phyloP scores from a whole-genome alignment of 1,139 yeast genomes.

The Candida sp. region DNA sequence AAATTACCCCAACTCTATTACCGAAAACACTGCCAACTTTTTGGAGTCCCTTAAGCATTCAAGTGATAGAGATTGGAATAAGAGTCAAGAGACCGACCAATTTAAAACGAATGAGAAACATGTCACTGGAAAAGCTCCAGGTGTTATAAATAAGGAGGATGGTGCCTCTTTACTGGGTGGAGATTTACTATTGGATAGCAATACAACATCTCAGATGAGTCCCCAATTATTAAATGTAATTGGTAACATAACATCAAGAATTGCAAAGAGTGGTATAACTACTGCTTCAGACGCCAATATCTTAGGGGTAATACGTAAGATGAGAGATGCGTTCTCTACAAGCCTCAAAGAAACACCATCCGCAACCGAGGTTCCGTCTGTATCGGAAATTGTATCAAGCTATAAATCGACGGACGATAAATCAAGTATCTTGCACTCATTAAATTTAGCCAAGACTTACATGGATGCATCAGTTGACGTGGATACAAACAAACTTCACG shows the following conservation, averaged over 20 bases:
- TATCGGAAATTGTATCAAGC: constrained; percentile 19
- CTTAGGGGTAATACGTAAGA: constrained; percentile 36
- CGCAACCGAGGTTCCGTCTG: constrained; percentile 12
- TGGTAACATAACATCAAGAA: constrained; percentile 20
- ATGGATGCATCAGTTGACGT: constrained; percentile 15
- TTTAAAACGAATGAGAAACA: neutral
- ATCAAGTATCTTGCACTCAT: constrained; percentile 27
- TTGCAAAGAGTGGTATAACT: constrained; percentile 10
- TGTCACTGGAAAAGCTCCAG: neutral
- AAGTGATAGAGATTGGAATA: constrained; percentile 9
- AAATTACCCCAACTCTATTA: constrained; percentile 8
- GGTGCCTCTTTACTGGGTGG: constrained; percentile 7
- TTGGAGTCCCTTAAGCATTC: constrained; percentile 14
- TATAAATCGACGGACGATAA: constrained; percentile 24
- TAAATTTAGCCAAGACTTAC: constrained; percentile 37
- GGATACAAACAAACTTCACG: constrained; percentile 12
- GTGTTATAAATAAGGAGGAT: neutral
- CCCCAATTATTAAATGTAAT: constrained; percentile 32
- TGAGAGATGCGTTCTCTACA: constrained; percentile 37
- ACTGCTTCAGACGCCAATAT: constrained; percentile 27
- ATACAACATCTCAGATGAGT: constrained; percentile 10
- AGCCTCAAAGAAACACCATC: constrained; percentile 13
- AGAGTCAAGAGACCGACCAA: neutral
- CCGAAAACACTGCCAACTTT: constrained; percentile 14
- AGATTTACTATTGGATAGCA: constrained; percentile 15